phyloP scores from a whole-genome alignment of 192 early-diverging fungal genomes.

The Chytriomyces sp. region DNA sequence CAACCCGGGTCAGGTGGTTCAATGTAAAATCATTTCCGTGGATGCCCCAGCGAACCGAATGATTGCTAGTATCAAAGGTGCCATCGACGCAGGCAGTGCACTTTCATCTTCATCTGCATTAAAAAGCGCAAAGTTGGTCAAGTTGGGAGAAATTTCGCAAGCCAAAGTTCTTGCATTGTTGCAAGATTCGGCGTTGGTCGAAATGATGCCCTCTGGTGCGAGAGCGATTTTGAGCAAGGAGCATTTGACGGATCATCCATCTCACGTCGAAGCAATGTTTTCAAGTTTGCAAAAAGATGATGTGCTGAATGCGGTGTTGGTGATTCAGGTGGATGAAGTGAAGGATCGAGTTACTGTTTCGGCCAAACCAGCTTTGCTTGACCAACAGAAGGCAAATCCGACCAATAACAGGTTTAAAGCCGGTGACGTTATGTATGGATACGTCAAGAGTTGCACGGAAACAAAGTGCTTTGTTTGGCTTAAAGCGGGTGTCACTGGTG shows the following conservation, averaged over 20 bases:
- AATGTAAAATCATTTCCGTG: constrained; percentile 73
- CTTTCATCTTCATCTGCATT: constrained; percentile 38
- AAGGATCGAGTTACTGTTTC: constrained; percentile 59
- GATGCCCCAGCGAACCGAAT: constrained; percentile 63
- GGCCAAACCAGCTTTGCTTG: constrained; percentile 56
- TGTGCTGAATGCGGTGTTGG: neutral
- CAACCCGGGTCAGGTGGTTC: constrained; percentile 72
- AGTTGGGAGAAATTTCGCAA: constrained; percentile 53
- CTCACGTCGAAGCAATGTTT: constrained; percentile 55
- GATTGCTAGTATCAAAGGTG: constrained; percentile 71
- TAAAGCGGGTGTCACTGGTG: constrained; percentile 58
- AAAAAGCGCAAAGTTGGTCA: constrained; percentile 36
- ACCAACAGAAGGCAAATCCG: constrained; percentile 46
- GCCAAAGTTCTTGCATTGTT: constrained; percentile 65
- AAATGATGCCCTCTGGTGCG: constrained; percentile 61
- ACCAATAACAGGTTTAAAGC: constrained; percentile 58
- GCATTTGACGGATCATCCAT: constrained; percentile 72
- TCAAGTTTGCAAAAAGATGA: constrained; percentile 60
- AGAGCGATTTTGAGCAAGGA: constrained; percentile 59
- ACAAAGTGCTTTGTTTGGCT: constrained; percentile 73
- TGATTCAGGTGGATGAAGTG: constrained; percentile 19
- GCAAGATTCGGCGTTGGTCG: constrained; percentile 55
- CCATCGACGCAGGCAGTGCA: constrained; percentile 36
- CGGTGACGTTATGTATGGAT: constrained; percentile 75
- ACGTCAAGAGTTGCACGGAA: constrained; percentile 73